Evolutionary conservation across 495 filamentous ascomycete genomes (phyloP), one percentile per base, ranked within the genome.

Genomic region (Acidiella bohemica): DNA sequence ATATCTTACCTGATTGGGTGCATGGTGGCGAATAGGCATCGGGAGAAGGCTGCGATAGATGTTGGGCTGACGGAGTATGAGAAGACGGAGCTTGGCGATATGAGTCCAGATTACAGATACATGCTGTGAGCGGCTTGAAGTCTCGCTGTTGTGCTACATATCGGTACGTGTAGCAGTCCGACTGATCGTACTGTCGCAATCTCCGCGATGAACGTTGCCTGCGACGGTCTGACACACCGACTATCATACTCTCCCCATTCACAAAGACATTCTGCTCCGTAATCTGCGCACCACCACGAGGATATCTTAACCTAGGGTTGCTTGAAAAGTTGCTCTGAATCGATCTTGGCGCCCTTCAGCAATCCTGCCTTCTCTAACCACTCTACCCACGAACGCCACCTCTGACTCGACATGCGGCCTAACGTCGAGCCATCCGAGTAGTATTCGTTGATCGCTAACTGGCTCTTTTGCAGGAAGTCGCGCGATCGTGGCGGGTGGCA

Each of bases 81-180:
- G 62, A 82, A 83, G 71, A 71, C 65, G 33, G 75, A 80, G 46
- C 56, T 80, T 42, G 81, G 81, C 5, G 80, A 83, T 58, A 39
- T 78, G 54, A 79, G 67, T 53, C 73, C 74, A 16, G 70, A 76
- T 43, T 80, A 75, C 52, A 59, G 69, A 41, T 80, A 80, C 47
- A 50, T 70, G 57, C 57, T 72, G 42, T 74, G 36, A 39, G 16
- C 23, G 11, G 32, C 14, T 6, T 14, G n/a, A n/a, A n/a, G n/a
- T n/a, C n/a, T n/a, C n/a, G n/a, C n/a, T n/a, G n/a, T n/a, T n/a
- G n/a, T n/a, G n/a, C n/a, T n/a, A n/a, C n/a, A n/a, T n/a, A n/a
- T n/a, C n/a, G n/a, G n/a, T n/a, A n/a, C n/a, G n/a, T n/a, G n/a
- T n/a, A n/a, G n/a, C n/a, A n/a, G n/a, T n/a, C n/a, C n/a, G n/a